These are phyloP conservation scores for Lepiota brunneoincarnata DNA, from an alignment of 768 basidiomycete species.

Conservation along the genomic window DNA sequence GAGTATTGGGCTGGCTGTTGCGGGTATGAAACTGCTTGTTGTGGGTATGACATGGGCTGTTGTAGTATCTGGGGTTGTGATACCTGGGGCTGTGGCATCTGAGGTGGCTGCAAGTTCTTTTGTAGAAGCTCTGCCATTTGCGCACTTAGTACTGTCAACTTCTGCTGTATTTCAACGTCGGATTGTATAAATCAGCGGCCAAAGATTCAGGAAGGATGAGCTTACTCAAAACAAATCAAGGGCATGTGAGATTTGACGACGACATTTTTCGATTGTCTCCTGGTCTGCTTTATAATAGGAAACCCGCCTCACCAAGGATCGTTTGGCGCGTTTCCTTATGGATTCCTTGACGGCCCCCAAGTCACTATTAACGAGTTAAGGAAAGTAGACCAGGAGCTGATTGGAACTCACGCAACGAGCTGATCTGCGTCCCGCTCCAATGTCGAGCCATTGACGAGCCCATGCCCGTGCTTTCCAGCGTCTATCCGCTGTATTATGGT, in stretches of 20 bases:
- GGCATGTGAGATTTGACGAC: neutral
- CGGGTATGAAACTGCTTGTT: neutral
- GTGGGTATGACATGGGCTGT: neutral
- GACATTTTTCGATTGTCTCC: neutral
- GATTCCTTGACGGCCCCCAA: neutral
- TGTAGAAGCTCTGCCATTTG: neutral
- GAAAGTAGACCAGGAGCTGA: neutral
- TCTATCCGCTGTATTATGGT: slow-evolving; percentile 2
- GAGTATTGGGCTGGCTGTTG: neutral
- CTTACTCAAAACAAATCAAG: slow-evolving; percentile 1
- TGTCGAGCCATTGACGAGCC: neutral
- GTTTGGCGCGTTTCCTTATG: neutral
- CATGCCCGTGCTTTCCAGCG: neutral
- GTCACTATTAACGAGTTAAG: neutral
- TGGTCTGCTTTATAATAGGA: neutral
- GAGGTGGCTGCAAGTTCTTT: neutral
- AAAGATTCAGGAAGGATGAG: neutral
- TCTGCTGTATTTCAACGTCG: slow-evolving; percentile 5
- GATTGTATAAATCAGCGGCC: neutral
- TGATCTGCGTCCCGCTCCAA: neutral
- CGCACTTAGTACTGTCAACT: neutral
- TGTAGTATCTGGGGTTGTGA: neutral
- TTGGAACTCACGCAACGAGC: neutral
- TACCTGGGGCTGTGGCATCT: no score
- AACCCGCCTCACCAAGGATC: neutral